phyloP scores from a whole-genome alignment of 2,329 filamentous ascomycete species.

The Claviceps lovelessii region DNA sequence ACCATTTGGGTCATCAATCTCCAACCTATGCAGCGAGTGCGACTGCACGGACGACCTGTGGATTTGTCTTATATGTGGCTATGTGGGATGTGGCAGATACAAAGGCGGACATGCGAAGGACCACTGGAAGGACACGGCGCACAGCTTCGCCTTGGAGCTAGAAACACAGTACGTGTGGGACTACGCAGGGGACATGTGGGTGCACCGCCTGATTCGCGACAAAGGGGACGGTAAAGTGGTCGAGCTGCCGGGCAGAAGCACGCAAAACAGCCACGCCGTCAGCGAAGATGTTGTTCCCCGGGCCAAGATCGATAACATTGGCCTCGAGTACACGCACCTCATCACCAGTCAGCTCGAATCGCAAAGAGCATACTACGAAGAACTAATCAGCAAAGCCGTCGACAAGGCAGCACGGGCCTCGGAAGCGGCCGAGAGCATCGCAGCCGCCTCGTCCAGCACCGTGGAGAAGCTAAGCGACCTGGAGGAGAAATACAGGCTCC shows the following conservation, averaged over 20 bases:
- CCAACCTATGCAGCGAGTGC: slow-evolving; percentile 69
- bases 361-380: slow-evolving; percentile 87
- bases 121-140: slow-evolving; percentile 78
- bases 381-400: slow-evolving; percentile 73
- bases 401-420: slow-evolving; percentile 74
- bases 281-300: slow-evolving; percentile 57
- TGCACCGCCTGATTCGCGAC: slow-evolving; percentile 85
- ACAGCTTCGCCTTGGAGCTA: slow-evolving; percentile 86
- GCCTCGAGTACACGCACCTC: slow-evolving; percentile 86
- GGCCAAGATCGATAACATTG: slow-evolving; percentile 59
- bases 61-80: slow-evolving; percentile 90
- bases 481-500: slow-evolving; percentile 28
- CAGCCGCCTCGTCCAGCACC: slow-evolving; percentile 32
- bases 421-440: slow-evolving; percentile 49
- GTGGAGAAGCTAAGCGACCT: slow-evolving; percentile 37
- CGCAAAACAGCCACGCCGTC: slow-evolving; percentile 18
- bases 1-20: slow-evolving; percentile 43
- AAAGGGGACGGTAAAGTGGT: slow-evolving; percentile 88
- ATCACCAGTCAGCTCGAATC: slow-evolving; percentile 86
- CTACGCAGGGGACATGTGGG: slow-evolving; percentile 89
- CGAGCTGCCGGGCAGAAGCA: slow-evolving; percentile 55
- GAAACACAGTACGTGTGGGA: slow-evolving; percentile 96
- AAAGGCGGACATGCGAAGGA: slow-evolving; percentile 87
- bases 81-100: slow-evolving; percentile 85
- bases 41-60: slow-evolving; percentile 72